Evolutionary conservation across 225 moss, liverwort and hornwort genomes (phyloP), one percentile per base, ranked within the genome.

Genomic region (Anthoceros angustus): DNA sequence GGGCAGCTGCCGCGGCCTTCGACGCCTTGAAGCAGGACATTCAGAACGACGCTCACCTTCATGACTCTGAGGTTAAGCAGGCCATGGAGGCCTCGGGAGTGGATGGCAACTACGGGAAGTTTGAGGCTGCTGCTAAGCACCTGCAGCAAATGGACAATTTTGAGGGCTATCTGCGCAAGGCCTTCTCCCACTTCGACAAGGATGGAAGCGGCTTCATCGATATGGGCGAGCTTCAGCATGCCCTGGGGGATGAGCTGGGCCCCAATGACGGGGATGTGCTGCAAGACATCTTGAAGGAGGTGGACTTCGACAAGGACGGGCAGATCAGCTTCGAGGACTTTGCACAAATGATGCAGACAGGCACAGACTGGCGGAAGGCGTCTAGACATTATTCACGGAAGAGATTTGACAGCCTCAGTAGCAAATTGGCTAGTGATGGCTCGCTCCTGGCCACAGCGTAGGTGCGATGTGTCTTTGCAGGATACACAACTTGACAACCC

Each of bases 331-430:
- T 41, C 40, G 43, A 66, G 41, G 66, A 66, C 40, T 66, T 66
- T 66, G 66, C 43, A 21, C 41, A 41, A 40, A 66, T 66, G 66
- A 66, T 66, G 66, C 66, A 43, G 24, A 66, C 41, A 21, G 66
- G 66, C 66, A 66, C 55, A 23, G 55, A 55, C n/a, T 55, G 55
- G 55, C 55, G 55, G 8, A 55, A 55, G n/a, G 55, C 55, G n/a
- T 55, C 55, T 23, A 15, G 55, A 55, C 55, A 55, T 55, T 55
- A 55, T 55, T 55, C 55, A 8, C 8, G 55, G 14, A 55, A 55
- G 55, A 55, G 55, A 55, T 55, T 55, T 55, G 55, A 55, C 55
- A 55, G 55, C 55, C 23, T 55, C 7, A 55, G 55, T 20, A 55
- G 55, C 55, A 55, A 55, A 55, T 55, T 55, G 55, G 23, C 23